A percentile compares a stretch with the other conserved stretches of the same genome.
These are phyloP conservation scores for Rhizodiscina lignyota DNA, from an alignment of 495 filamentous ascomycete species.

Conservation along the genomic window DNA sequence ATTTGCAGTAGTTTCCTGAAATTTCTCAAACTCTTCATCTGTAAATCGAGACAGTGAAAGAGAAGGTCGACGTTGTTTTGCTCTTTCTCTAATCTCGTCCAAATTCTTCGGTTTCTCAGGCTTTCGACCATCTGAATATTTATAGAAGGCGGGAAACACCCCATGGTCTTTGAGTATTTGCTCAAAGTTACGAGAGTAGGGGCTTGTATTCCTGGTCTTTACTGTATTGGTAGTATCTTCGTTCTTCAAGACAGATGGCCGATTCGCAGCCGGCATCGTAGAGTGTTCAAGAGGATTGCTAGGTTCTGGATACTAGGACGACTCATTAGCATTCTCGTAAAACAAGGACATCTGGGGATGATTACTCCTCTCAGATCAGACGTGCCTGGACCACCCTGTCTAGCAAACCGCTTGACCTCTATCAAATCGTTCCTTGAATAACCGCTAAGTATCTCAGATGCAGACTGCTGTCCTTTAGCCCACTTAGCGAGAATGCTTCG, in stretches of 20 bases:
- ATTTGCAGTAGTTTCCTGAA: conserved; percentile 13
- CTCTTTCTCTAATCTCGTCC: conserved; percentile 10
- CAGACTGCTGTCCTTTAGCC: conserved; percentile 6
- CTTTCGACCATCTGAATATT: conserved; percentile 8
- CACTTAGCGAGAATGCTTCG: conserved; percentile 8
- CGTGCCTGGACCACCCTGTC: conserved; percentile 14
- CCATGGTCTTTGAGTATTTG: conserved; percentile 11
- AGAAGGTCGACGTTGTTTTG: conserved; percentile 18
- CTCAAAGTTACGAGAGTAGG: conserved; percentile 11
- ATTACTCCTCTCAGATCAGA: conserved; percentile 11
- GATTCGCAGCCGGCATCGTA: no score
- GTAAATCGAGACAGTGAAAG: conserved; percentile 24
- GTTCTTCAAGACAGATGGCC: no score
- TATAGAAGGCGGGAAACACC: conserved; percentile 11
- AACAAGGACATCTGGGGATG: no score
- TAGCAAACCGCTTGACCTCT: conserved; percentile 12
- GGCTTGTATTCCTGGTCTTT: conserved; percentile 7
- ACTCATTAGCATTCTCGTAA: no score
- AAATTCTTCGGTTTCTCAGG: conserved; percentile 9
- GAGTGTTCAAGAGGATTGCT: no score
- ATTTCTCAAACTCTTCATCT: conserved; percentile 15
- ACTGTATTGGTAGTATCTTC: conserved; percentile 11
- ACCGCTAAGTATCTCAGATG: conserved; percentile 6
- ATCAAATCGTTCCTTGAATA: conserved; percentile 5
- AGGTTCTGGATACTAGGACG: no score